Evolutionary conservation across 768 basidiomycete genomes (phyloP).

Genomic region (Suillus tomentosus): DNA sequence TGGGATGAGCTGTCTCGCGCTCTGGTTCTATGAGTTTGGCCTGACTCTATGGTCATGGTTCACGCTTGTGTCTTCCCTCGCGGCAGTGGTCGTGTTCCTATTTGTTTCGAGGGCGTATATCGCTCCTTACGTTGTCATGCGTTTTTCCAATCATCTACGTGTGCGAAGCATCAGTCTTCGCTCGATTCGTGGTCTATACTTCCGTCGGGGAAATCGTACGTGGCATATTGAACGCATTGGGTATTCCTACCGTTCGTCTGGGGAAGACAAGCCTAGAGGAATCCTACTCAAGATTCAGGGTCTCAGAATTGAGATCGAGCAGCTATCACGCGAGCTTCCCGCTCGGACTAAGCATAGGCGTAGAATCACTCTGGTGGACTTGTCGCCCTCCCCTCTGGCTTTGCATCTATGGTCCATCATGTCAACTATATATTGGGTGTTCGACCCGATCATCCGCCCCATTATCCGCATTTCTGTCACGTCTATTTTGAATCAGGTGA

Average conservation of each 20-base stretch:
- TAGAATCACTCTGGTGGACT: slow-evolving; percentile 44
- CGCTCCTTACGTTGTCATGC: slow-evolving; percentile 61
- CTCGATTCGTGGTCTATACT: slow-evolving; percentile 76
- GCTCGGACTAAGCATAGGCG: slow-evolving; percentile 34
- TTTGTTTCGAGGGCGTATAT: slow-evolving; percentile 67
- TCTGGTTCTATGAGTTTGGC: slow-evolving; percentile 4
- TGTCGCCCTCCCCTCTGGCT: slow-evolving; percentile 39
- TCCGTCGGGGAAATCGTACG: slow-evolving; percentile 53
- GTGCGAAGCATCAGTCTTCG: slow-evolving; percentile 74
- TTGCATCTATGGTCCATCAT: slow-evolving; percentile 34
- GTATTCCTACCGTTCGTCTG: slow-evolving; percentile 53
- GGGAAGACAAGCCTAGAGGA: slow-evolving; percentile 49
- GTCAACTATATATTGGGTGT: slow-evolving; percentile 40
- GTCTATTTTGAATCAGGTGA: slow-evolving; percentile 54
- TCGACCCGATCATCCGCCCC: slow-evolving; percentile 67
- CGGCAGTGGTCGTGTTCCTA: slow-evolving; percentile 54
- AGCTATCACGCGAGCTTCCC: slow-evolving; percentile 24
- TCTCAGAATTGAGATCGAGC: slow-evolving; percentile 52
- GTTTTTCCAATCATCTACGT: slow-evolving; percentile 60
- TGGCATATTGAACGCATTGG: slow-evolving; percentile 71
- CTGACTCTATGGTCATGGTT: slow-evolving; percentile 37
- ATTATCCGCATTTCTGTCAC: slow-evolving; percentile 57
- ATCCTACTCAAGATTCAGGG: slow-evolving; percentile 68
- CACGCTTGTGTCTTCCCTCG: slow-evolving; percentile 47
- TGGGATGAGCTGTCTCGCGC: not conserved